Evolutionary conservation across 75 land plant genomes (phyloP).

Genomic region (Cryptomeria japonica): DNA sequence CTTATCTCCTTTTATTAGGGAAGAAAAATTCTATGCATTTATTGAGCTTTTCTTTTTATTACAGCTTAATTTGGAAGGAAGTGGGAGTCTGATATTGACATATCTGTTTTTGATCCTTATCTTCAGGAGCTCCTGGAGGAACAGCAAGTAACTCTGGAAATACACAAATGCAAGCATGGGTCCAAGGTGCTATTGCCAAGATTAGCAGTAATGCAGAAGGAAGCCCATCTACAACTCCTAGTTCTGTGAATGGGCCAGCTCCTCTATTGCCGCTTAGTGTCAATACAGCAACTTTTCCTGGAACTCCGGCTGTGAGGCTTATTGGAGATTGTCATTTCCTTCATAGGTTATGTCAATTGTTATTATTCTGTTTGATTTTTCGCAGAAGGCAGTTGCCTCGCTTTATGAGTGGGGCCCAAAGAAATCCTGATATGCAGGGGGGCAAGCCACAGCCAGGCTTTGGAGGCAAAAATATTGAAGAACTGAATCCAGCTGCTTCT

Average conservation of each 20-base stretch:
- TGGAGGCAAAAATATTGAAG: constrained; percentile 43
- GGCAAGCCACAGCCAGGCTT: constrained; percentile 34
- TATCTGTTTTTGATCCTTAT: not conserved
- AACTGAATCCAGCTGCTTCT: constrained; percentile 24
- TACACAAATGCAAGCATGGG: constrained; percentile 95
- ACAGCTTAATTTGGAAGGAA: not conserved
- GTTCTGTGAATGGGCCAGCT: constrained; percentile 59
- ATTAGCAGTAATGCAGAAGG: constrained; percentile 82
- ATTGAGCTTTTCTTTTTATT: not conserved
- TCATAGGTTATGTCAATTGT: constrained; percentile 90
- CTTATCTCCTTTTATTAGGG: not conserved
- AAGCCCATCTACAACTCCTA: constrained; percentile 47
- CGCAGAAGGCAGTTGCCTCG: constrained; percentile 77
- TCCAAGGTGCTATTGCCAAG: constrained; percentile 99
- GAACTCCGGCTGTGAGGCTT: constrained; percentile 97
- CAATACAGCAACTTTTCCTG: constrained; percentile 94
- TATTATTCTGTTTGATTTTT: constrained; percentile 93
- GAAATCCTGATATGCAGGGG: constrained; percentile 43
- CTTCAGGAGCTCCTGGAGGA: constrained; percentile 52
- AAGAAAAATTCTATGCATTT: not conserved
- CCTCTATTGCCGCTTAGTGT: constrained; percentile 78
- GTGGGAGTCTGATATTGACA: not conserved
- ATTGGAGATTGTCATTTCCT: constrained; percentile 99
- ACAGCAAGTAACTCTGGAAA: constrained; percentile 66
- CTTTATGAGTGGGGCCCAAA: constrained; percentile 31